Conservation (phyloP, 345 rosid genomes). For the Bruguiera parviflora region DNA sequence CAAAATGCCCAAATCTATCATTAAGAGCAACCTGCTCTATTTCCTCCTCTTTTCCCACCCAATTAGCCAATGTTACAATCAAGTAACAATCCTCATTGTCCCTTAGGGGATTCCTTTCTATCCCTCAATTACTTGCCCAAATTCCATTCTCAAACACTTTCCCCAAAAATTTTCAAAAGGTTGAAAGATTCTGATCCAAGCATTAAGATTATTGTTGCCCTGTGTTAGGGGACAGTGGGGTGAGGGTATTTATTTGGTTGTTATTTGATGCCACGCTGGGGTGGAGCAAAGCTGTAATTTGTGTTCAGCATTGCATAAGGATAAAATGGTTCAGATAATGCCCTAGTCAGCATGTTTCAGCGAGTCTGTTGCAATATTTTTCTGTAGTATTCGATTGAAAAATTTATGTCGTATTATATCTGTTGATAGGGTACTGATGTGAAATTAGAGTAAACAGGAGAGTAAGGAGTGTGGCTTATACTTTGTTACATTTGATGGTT, state of each 20-base stretch:
- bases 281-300: conserved; percentile 20
- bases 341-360: conserved; percentile 3
- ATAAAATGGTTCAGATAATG: conserved; percentile 9
- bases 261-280: conserved; percentile 10
- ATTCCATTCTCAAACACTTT: conserved; percentile 8
- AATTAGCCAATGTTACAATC: conserved; percentile 17
- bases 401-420: neutral
- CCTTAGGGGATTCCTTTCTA: neutral
- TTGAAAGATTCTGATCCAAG: conserved; percentile 25
- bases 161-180: conserved; percentile 14
- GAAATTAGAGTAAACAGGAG: too few relatives aligned
- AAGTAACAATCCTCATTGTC: conserved; percentile 16
- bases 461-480: too few relatives aligned
- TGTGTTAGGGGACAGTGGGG: conserved; percentile 4
- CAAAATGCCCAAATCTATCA: conserved; percentile 5
- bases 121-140: too few relatives aligned
- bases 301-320: conserved; percentile 24
- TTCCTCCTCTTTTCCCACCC: conserved; percentile 9
- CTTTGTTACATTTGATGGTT: too few relatives aligned
- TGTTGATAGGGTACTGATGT: neutral
- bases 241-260: conserved; percentile 11
- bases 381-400: neutral
- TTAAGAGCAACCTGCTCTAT: neutral
- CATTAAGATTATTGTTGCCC: conserved; percentile 17
- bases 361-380: conserved; percentile 9